Percentiles rank a stretch among this genome's conserved stretches.
Conservation (phyloP, 768 basidiomycete species). For the Hypholoma fasciculare region DNA sequence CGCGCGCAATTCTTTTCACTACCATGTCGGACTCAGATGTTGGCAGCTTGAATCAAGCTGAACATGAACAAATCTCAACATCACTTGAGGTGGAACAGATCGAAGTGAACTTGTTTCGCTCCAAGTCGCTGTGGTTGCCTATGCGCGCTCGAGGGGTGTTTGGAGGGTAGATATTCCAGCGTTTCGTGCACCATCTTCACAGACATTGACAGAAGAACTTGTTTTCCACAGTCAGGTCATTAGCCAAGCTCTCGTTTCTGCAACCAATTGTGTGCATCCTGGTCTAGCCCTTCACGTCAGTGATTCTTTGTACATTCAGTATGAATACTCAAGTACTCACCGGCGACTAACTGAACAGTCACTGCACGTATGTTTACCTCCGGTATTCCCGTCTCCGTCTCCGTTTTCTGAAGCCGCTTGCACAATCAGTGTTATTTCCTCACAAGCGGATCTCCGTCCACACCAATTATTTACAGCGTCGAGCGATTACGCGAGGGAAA, state of each 20-base stretch:
- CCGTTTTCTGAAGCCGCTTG: neutral
- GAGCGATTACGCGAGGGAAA: constrained; percentile 74
- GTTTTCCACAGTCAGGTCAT: constrained; percentile 64
- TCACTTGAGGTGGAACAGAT: constrained; percentile 78
- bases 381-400: neutral
- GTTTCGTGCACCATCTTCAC: neutral
- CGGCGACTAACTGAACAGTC: constrained; percentile 42
- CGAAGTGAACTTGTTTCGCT: constrained; percentile 77
- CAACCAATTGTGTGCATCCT: constrained; percentile 71
- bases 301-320: constrained; percentile 5
- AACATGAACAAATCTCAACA: constrained; percentile 68
- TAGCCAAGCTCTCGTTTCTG: constrained; percentile 81
- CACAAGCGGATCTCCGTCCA: constrained; percentile 67
- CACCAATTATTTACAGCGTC: constrained; percentile 78
- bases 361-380: constrained; percentile 55
- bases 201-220: neutral
- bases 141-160: constrained; percentile 69
- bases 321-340: neutral
- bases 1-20: neutral
- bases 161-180: constrained; percentile 52
- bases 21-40: constrained; percentile 8
- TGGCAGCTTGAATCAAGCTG: constrained; percentile 46
- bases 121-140: constrained; percentile 71
- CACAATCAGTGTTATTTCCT: constrained; percentile 77
- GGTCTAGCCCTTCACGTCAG: constrained; percentile 73